Conservation (phyloP, 371 early-diverging fungal species). For the Mortierella sp. region DNA sequence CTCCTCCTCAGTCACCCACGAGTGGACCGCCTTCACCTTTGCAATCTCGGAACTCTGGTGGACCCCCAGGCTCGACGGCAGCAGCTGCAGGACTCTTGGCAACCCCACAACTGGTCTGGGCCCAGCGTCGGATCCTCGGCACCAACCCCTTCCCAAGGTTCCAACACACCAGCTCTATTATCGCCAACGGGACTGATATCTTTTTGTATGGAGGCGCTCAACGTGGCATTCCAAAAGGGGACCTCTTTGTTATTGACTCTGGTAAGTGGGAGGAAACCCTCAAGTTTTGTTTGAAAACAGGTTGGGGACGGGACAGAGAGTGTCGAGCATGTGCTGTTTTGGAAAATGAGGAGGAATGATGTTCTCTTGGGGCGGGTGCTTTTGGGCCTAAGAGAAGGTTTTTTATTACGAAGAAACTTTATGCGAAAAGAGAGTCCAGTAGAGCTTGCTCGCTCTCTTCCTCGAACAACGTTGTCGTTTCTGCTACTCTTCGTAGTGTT, state of each 20-base stretch:
- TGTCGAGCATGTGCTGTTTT: neutral
- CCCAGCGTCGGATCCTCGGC: constrained; percentile 56
- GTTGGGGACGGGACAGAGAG: neutral
- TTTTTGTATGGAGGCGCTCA: constrained; percentile 72
- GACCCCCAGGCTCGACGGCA: neutral
- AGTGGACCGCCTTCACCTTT: constrained; percentile 34
- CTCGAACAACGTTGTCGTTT: neutral
- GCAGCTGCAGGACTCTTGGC: constrained; percentile 14
- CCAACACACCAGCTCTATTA: constrained; percentile 69
- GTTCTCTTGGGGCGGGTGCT: neutral
- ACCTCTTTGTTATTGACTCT: constrained; percentile 73
- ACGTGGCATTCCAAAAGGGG: constrained; percentile 64
- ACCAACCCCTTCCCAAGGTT: constrained; percentile 66
- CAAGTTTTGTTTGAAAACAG: neutral
- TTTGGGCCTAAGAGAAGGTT: neutral
- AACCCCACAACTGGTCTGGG: constrained; percentile 51
- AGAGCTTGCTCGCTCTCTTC: neutral
- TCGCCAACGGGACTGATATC: constrained; percentile 64
- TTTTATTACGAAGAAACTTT: neutral
- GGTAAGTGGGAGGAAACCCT: constrained; percentile 55
- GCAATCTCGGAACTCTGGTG: constrained; percentile 1
- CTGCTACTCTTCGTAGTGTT: neutral
- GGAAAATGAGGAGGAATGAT: neutral
- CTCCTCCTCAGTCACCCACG: constrained; percentile 6
- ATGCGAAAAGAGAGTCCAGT: neutral